Base-by-base conservation (phyloP, 148 eudicot genomes). In the Gaultheria prostrata region DNA sequence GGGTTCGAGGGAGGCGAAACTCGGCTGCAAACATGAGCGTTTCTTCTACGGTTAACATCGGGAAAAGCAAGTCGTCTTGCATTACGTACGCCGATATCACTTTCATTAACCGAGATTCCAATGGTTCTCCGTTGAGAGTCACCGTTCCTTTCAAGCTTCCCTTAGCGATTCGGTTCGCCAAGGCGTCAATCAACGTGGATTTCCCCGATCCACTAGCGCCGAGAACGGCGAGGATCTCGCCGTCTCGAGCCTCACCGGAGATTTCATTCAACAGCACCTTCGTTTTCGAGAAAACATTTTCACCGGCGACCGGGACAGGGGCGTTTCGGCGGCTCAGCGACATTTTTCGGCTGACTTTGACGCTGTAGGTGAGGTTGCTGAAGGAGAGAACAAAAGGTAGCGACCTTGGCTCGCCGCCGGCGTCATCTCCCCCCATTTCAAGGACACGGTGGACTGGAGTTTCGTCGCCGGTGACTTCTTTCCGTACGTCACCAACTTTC, bases 151-250 rank as follows among this genome's bases (percentile, higher is more conserved):
- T 91, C 26, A 96, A 83, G 70, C 92, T 89, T 0, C 91, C 98
- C 65, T 87, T 92, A 1, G 98, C 95, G 28, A 95, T 95, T 12
- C 98, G 85, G 57, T 94, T 95, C 1, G 98, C 98, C 8, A 95
- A 82, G 8, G 98, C 98, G 69, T 95, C 98, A 13, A 95, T 93
- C 8, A 95, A 86, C 0, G 98, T 95, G 4, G 98, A 95, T 33
- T 95, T 95, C 7, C 98, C 98, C 0, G 98, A 95, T 8, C 98
- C 98, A 2, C 94, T 91, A 0, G 98, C 98, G 0, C 98, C 98
- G 0, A 95, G 85, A 9, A 95, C 98, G 0, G 98, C 98, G 70
- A 95, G 82, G 30, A 95, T 87, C 79, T 95, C 96, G 0, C 98
- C 97, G 28, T 95, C 98, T 0, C 96, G 89, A 0, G 98, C 94